phyloP scores from a whole-genome alignment of 1,284 basidiomycete genomes.

The Fomitopsis palustris region DNA sequence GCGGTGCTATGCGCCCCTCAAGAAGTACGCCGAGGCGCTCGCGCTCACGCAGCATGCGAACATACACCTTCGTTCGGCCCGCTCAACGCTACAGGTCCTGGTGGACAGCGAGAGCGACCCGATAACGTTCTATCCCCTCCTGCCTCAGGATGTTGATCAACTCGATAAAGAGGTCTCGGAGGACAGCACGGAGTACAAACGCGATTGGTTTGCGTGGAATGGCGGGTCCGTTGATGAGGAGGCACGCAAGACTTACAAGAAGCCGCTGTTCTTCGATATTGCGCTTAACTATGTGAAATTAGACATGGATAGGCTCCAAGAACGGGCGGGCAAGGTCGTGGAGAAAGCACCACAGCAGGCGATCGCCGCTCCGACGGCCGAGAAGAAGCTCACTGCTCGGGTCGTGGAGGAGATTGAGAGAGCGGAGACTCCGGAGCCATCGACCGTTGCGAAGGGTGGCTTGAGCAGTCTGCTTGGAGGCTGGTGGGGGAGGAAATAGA shows the following conservation, averaged over 20 bases:
- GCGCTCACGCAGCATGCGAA: constrained; percentile 64
- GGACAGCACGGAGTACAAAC: constrained; percentile 61
- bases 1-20: constrained; percentile 63
- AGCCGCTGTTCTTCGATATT: constrained; percentile 89
- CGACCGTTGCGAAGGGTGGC: constrained; percentile 31
- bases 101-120: constrained; percentile 38
- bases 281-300: constrained; percentile 90
- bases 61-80: constrained; percentile 69
- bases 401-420: constrained; percentile 36
- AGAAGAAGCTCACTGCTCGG: constrained; percentile 26
- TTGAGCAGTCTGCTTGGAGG: constrained; percentile 46
- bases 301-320: constrained; percentile 75
- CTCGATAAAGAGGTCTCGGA: constrained; percentile 49
- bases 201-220: constrained; percentile 77
- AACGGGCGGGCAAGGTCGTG: constrained; percentile 58
- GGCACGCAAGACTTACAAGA: constrained; percentile 52
- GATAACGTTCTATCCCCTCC: constrained; percentile 60
- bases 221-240: constrained; percentile 50
- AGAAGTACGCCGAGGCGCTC: constrained; percentile 70
- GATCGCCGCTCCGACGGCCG: constrained; percentile 18
- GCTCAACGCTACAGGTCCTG: constrained; percentile 38
- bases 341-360: constrained; percentile 15
- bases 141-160: constrained; percentile 37
- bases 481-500: constrained; percentile 43
- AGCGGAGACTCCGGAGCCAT: constrained; percentile 39